phyloP scores from a whole-genome alignment of 2,329 filamentous ascomycete species.

The Furcasterigmium furcatum region DNA sequence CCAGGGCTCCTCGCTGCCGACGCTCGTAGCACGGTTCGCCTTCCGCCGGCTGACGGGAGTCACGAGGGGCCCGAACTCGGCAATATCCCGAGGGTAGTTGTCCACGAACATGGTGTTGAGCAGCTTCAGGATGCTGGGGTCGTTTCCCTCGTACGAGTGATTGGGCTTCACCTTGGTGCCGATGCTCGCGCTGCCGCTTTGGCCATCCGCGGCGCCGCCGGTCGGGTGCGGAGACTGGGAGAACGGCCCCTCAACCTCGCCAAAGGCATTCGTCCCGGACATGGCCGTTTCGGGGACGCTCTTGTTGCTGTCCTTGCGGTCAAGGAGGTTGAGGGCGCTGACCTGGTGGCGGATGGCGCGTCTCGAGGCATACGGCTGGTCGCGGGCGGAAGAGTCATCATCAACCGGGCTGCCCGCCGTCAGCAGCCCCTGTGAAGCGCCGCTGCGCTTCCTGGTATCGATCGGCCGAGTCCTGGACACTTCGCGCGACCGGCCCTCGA shows the following conservation, averaged over 20 bases:
- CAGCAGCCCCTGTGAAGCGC: slow-evolving; percentile 13
- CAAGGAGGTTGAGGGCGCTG: slow-evolving; percentile 57
- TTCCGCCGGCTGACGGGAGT: slow-evolving; percentile 61
- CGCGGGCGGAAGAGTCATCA: slow-evolving; percentile 31
- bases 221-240: slow-evolving; percentile 28
- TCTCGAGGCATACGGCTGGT: slow-evolving; percentile 38
- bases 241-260: slow-evolving; percentile 57
- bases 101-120: slow-evolving; percentile 82
- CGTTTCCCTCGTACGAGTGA: slow-evolving; percentile 83
- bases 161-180: slow-evolving; percentile 28
- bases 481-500: slow-evolving; percentile 19
- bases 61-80: slow-evolving; percentile 77
- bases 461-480: slow-evolving; percentile 27
- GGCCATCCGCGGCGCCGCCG: slow-evolving; percentile 25
- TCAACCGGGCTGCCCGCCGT: slow-evolving; percentile 21
- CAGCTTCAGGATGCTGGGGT: slow-evolving; percentile 65
- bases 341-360: slow-evolving; percentile 51
- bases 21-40: slow-evolving; percentile 45
- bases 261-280: slow-evolving; percentile 57
- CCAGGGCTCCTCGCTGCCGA: slow-evolving; percentile 64
- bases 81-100: slow-evolving; percentile 62
- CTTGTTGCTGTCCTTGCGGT: slow-evolving; percentile 56
- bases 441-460: slow-evolving; percentile 32
- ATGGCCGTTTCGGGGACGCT: slow-evolving; percentile 57
- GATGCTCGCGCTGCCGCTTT: slow-evolving; percentile 17